phyloP scores from a whole-genome alignment of 2,329 filamentous ascomycete species.

The Capronia epimyces region DNA sequence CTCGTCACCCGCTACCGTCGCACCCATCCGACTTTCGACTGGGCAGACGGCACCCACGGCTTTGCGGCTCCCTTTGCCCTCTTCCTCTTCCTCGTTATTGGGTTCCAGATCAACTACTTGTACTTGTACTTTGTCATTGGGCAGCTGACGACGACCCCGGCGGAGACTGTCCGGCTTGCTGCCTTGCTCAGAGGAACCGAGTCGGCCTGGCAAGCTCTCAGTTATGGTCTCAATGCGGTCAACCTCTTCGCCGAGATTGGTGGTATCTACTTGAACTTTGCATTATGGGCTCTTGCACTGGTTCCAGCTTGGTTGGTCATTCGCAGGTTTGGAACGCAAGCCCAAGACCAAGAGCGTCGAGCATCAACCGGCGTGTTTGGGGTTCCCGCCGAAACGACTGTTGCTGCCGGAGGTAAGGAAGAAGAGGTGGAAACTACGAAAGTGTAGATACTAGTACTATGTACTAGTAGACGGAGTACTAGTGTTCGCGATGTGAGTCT shows the following conservation, averaged over 20 bases:
- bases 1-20: conserved; percentile 56
- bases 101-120: conserved; percentile 69
- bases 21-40: conserved; percentile 60
- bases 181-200: conserved; percentile 65
- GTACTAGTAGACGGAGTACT: too few relatives aligned
- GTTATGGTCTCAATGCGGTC: conserved; percentile 62
- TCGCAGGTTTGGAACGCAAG: conserved; percentile 46
- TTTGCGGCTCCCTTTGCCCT: conserved; percentile 64
- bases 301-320: conserved; percentile 63
- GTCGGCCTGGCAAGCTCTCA: conserved; percentile 67
- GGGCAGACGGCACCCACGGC: conserved; percentile 48
- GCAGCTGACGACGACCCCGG: conserved; percentile 56
- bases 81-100: conserved; percentile 61
- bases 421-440: not conserved
- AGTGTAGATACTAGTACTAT: not conserved
- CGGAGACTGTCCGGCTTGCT: conserved; percentile 63
- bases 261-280: conserved; percentile 65
- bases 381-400: not conserved
- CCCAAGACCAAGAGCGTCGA: conserved; percentile 1
- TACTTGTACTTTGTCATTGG: conserved; percentile 68
- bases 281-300: conserved; percentile 59
- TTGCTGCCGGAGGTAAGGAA: not conserved
- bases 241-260: conserved; percentile 60
- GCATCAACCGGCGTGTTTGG: conserved; percentile 9
- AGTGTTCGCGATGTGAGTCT: too few relatives aligned